Conservation (phyloP, 176 grass and related monocot genomes). For the Oryza australiensis region DNA sequence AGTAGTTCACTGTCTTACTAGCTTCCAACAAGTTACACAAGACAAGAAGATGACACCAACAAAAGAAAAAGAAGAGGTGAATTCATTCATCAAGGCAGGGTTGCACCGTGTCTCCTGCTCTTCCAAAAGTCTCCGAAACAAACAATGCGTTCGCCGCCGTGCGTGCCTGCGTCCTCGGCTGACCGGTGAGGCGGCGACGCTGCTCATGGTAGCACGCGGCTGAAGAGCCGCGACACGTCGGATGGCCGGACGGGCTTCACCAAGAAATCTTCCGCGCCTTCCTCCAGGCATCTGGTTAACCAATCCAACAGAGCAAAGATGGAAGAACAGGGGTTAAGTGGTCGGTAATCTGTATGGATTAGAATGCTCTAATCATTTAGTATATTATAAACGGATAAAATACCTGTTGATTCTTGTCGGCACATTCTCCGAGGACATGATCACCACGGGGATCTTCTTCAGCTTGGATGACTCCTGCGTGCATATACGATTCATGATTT, state of each 20-base stretch:
- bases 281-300: slow-evolving; percentile 66
- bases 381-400: background rate
- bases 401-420: slow-evolving; percentile 74
- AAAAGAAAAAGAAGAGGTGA: background rate
- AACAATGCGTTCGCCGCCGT: background rate
- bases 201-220: slow-evolving; percentile 48
- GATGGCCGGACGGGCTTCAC: slow-evolving; percentile 72
- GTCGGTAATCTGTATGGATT: background rate
- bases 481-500: background rate
- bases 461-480: slow-evolving; percentile 71
- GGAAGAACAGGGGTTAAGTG: background rate
- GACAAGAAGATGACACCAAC: background rate
- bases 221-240: slow-evolving; percentile 68
- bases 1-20: background rate
- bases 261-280: slow-evolving; percentile 90
- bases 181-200: background rate
- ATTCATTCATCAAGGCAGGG: background rate
- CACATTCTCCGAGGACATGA: slow-evolving; percentile 96
- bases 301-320: background rate
- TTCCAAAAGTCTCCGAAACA: background rate
- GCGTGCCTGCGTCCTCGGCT: background rate
- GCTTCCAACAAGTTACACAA: background rate
- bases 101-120: background rate
- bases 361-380: background rate
- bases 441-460: slow-evolving; percentile 85